These are phyloP conservation scores for Fusarium sp. DNA, from an alignment of 2,329 filamentous ascomycete species.

Conservation along the genomic window DNA sequence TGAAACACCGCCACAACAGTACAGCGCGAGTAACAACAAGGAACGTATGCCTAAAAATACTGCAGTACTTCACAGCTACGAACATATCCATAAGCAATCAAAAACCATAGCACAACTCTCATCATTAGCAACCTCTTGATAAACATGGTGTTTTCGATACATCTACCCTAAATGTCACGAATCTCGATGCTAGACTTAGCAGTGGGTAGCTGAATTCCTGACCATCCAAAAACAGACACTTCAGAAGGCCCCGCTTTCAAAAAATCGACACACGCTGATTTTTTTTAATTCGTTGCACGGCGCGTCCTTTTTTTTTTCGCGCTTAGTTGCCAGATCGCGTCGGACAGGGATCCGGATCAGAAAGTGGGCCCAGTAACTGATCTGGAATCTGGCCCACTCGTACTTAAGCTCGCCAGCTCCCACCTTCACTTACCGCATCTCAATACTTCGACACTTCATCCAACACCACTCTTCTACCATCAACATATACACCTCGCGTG, in stretches of 20 bases:
- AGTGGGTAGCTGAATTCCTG: background rate
- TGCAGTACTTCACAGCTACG: background rate
- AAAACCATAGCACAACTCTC: background rate
- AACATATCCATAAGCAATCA: background rate
- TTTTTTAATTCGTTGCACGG: conserved; percentile 34
- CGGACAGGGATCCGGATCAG: conserved; percentile 36
- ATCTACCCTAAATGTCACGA: conserved; percentile 15
- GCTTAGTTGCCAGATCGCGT: conserved; percentile 35
- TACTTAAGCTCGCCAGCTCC: conserved; percentile 51
- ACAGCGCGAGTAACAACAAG: background rate
- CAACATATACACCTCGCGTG: conserved; percentile 27
- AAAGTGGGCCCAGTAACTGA: conserved; percentile 46
- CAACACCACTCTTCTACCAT: conserved; percentile 13
- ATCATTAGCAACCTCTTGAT: background rate
- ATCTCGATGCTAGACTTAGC: background rate
- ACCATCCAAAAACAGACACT: background rate
- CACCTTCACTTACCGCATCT: conserved; percentile 29
- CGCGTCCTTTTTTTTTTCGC: conserved; percentile 24
- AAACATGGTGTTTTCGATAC: background rate
- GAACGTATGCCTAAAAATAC: background rate
- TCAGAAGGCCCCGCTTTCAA: conserved; percentile 22
- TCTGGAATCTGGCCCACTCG: conserved; percentile 49
- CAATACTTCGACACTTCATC: conserved; percentile 32
- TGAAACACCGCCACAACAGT: background rate
- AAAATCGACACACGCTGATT: conserved; percentile 24